Base-by-base conservation (phyloP, 1,139 yeast genomes). In the Candida sanyaensis region DNA sequence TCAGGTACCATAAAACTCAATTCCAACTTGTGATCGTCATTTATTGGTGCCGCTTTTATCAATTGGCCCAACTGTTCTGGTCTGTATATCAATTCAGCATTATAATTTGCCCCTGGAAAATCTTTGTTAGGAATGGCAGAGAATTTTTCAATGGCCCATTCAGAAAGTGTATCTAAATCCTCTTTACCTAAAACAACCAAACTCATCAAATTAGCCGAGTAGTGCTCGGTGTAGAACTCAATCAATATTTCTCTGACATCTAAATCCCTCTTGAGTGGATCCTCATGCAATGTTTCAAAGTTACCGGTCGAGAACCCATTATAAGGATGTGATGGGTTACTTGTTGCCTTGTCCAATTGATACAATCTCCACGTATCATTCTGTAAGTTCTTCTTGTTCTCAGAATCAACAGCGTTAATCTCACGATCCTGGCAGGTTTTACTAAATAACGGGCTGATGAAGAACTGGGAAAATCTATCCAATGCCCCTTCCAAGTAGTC, bases 371-470 rank as follows among this genome's bases (percentile, higher is more conserved):
- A 91, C 49, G 72, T 64, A 64, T 93, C 99, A 63, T 80, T 87
- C 66, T 93, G 98, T 47, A 93, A 73, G 63, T 93, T 93, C 70
- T 93, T 93, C 65, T 91, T 92, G 69, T 93, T 90, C 66, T 93
- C 99, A 27, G 96, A 88, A 65, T 93, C 97, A 12, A 93, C 98
- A 3, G 98, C 99, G 53, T 85, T 83, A 57, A 93, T 86, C 65
- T 93, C 99, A 49, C 97, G 80, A 60, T 91, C 97, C 59, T 91
- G 89, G 62, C 97, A 86, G 52, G 83, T 78, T 47, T 84, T 80
- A 54, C 84, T 80, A 64, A 93, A 93, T 57, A 93, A 73, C 0
- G 99, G 99, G 26, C 81, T 65, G 39, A 91, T 86, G 71, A 93
- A 93, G 63, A 93, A 93, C 63, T 93, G 98, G 5, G 97, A 81